Base-by-base conservation (phyloP, 768 basidiomycete genomes). In the Mycena floridula region DNA sequence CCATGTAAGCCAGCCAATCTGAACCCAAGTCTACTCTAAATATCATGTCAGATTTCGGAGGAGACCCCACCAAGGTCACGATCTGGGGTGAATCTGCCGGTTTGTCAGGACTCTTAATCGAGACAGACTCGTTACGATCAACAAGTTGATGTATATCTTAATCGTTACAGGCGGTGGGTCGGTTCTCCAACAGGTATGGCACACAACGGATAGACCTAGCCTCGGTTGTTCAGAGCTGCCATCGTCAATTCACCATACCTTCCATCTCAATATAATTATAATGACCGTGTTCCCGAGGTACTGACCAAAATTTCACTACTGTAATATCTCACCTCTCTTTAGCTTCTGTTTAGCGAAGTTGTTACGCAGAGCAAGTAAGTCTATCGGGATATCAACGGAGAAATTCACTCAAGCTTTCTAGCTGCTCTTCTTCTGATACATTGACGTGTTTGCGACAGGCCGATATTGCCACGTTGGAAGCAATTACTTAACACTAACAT, bases 151-250 rank as follows among this genome's bases (percentile, higher is more conserved):
- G 20, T 21, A 15, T 18, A 8, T 20, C 20, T 40, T 25, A 8
- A n/a, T 4, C 25, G n/a, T 11, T 35, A 42, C n/a, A 54, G 64
- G 64, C 13, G 64, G 52, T 2, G 64, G 64, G 7, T 66, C 64
- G 12, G 63, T 66, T 13, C 41, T 66, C 4, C 65, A 66, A 22
- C 64, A 66, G 8, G 45, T 66, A 46, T 65, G 4, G 64, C 65
- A 3, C 40, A 63, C 16, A 51, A 50, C 11, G 63, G 64, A 0
- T 50, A 61, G 26, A 66, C 64, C 2, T 44, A 56, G 16, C 65
- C 64, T 0, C 59, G 56, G 4, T 50, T 65, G 6, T 66, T 66
- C 51, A 50, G 55, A 38, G 62, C 48, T 12, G 62, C 51, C 2
- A 67, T 66, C 2, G 49, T 59, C 1, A 64, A 63, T 35, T 67